These are phyloP conservation scores for Fragaria vesca DNA, from an alignment of 306 rosid species.

Conservation along the genomic window DNA sequence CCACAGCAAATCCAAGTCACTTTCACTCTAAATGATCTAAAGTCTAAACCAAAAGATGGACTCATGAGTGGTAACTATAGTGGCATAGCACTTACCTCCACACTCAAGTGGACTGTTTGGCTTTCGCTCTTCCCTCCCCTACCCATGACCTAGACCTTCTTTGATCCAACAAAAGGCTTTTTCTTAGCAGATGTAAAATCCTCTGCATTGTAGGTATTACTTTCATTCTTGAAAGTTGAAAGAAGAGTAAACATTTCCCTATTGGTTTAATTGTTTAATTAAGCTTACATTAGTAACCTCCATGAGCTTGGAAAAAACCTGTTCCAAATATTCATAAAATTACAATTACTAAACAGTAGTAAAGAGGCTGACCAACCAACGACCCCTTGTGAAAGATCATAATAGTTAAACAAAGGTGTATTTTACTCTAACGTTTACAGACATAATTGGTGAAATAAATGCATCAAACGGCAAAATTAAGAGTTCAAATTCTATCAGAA, in stretches of 20 bases:
- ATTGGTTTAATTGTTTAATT: slow-evolving; percentile 2
- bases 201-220: not conserved
- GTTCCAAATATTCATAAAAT: not conserved
- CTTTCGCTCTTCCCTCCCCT: not conserved
- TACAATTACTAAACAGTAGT: not conserved
- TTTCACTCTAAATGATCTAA: not conserved
- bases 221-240: not conserved
- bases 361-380: not conserved
- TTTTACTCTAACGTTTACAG: not conserved
- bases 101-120: not conserved
- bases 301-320: not conserved
- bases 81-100: not conserved
- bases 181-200: not conserved
- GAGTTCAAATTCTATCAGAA: not conserved
- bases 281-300: slow-evolving; percentile 8
- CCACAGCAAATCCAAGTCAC: not conserved
- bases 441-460: slow-evolving; percentile 6
- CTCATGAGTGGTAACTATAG: no score
- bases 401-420: not conserved
- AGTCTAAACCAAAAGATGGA: not conserved
- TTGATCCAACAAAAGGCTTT: not conserved
- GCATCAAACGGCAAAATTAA: not conserved
- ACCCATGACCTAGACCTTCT: slow-evolving; percentile 7
- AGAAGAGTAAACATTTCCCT: not conserved
- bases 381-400: not conserved